Percentiles rank a stretch among this genome's conserved stretches.
These are phyloP conservation scores for Pterocarpus macrocarpus DNA, from an alignment of 306 rosid species.

Conservation along the genomic window DNA sequence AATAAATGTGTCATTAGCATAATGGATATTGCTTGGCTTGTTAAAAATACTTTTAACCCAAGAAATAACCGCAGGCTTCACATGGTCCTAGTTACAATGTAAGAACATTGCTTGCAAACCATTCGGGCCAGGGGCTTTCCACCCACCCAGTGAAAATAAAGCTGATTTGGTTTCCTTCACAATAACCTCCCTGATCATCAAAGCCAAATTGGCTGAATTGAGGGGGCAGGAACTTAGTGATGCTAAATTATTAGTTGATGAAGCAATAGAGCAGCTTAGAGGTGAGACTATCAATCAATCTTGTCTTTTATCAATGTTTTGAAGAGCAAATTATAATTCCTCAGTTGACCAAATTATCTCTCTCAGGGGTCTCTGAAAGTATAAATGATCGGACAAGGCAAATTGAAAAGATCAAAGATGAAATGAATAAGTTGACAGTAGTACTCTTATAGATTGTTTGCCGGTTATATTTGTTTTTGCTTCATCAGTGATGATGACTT, in stretches of 20 bases:
- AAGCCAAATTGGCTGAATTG: slow-evolving; percentile 47
- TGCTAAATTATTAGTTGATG: slow-evolving; percentile 78
- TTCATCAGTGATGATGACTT: slow-evolving; percentile 45
- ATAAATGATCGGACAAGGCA: slow-evolving; percentile 67
- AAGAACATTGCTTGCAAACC: too few species aligned
- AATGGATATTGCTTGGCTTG: accelerated
- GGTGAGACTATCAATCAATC: slow-evolving; percentile 62
- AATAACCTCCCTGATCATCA: too few species aligned
- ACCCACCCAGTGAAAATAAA: too few species aligned
- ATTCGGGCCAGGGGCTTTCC: too few species aligned
- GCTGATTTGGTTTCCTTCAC: too few species aligned
- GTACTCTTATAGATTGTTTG: slow-evolving; percentile 44
- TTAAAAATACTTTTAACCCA: too few species aligned
- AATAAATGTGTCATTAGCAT: too few species aligned
- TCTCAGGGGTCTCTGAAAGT: slow-evolving; percentile 74
- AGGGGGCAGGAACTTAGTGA: slow-evolving; percentile 78
- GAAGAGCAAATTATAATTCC: slow-evolving; percentile 37
- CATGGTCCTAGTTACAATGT: too few species aligned
- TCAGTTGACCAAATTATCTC: slow-evolving; percentile 50
- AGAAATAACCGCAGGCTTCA: too few species aligned
- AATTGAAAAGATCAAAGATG: slow-evolving; percentile 74
- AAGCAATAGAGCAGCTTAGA: slow-evolving; percentile 74
- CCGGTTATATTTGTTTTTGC: slow-evolving; percentile 43
- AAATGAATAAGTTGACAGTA: slow-evolving; percentile 87
- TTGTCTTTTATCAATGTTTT: slow-evolving; percentile 43